These are phyloP conservation scores for Microsporum ferrugineum DNA, from an alignment of 2,329 filamentous ascomycete species.

Conservation along the genomic window DNA sequence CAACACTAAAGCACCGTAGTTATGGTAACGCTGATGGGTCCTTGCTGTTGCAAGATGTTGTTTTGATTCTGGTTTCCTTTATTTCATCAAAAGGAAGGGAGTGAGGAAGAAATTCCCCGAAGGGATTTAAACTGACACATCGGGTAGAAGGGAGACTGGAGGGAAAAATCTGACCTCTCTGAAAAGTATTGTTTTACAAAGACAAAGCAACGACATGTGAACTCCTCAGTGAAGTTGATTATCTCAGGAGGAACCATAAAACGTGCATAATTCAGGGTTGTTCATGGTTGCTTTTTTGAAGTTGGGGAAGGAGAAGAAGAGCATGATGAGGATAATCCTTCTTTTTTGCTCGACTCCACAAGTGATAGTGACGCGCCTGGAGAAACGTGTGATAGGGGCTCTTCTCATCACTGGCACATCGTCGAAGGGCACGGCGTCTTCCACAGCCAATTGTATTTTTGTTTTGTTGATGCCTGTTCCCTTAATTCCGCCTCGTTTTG, in stretches of 20 bases:
- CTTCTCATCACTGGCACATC: neutral
- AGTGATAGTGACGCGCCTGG: neutral
- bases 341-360: neutral
- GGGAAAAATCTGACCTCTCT: neutral
- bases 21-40: neutral
- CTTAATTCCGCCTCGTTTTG: neutral
- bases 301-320: neutral
- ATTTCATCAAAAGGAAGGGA: neutral
- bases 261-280: neutral
- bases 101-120: neutral
- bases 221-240: neutral
- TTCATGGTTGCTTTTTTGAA: conserved; percentile 2
- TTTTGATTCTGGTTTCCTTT: neutral
- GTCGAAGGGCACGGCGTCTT: neutral
- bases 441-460: neutral
- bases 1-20: neutral
- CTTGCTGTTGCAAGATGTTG: neutral
- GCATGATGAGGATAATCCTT: neutral
- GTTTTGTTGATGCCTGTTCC: neutral
- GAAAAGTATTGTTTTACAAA: neutral
- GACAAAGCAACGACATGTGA: neutral
- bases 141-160: neutral
- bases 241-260: neutral
- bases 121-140: neutral
- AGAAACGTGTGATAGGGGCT: neutral